Evolutionary conservation across 2,329 filamentous ascomycete genomes (phyloP), one percentile per base, ranked within the genome.

Genomic region (Diaporthe destruens): DNA sequence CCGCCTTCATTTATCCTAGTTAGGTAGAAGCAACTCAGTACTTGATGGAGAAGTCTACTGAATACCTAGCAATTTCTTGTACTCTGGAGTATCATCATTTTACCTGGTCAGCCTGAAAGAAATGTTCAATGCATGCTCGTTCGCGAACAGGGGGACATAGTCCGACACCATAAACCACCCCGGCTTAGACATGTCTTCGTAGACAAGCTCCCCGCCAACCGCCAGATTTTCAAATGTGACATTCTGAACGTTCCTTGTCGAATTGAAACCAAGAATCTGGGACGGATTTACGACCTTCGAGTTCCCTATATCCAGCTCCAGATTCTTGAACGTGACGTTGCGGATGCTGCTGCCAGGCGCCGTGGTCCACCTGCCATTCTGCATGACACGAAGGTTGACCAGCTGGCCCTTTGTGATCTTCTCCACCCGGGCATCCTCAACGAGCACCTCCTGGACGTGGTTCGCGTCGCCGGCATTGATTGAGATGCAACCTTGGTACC

Each of bases 401-500:
- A 83, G 73, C 69, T 81, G 79, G 1, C 81, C 81, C 7, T 74
- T 59, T 1, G 76, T 76, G 47, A 81, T 78, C 44, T 77, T 74
- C 69, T 82, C 81, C 1, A 82, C 77, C 0, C 80, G 75, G 18
- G 82, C 70, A 53, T 81, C 74, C 34, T 80, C 77, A 51, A 82
- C 59, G 0, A 74, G 72, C 2, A 80, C 74, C 51, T 80, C 75
- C 54, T 79, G 65, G 11, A 81, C 76, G 2, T 79, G 65, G 57
- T 83, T 82, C 32, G 74, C 78, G 54, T 82, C 81, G 0, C 76
- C 81, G 0, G 78, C 75, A 42, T 80, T 82, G 65, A 83, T 76
- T 2, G 81, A 75, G 49, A 83, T 80, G 59, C 77, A 78, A 2
- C 81, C 81, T 71, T 82, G 80, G 63, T 83, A 82, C 74, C 76